Evolutionary conservation across 352 stramenopile species (phyloP), one percentile per base, ranked within the genome.

Genomic region (Globisporangium iwayamae): DNA sequence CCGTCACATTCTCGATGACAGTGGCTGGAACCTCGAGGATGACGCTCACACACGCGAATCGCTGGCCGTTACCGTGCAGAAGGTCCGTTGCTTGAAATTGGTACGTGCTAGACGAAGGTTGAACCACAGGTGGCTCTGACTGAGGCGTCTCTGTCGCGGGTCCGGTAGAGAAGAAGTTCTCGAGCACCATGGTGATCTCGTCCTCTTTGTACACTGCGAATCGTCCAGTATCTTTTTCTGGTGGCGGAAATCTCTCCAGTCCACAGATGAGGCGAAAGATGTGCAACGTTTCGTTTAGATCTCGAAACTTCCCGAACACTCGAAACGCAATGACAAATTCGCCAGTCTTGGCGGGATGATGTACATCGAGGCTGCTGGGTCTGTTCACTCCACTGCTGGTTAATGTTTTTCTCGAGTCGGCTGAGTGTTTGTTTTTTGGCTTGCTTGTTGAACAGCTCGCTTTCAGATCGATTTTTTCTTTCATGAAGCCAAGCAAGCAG

Each of bases 191-290:
- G 2, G 81, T 88, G 71, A 94, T 89, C 39, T 92, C 85, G 53
- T 88, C 81, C 52, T 94, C 85, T 52, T 94, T 94, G 73, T 91
- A 94, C 46, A 92, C 67, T 38, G 72, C 79, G 25, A 94, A 94
- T 11, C 71, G 73, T 32, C 74, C 79, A 10, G 69, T 78, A 61
- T 94, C 83, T 6, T 58, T 71, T 0, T 62, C 58, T 0, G 74
- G 62, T 4, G 65, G 53, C 9, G 71, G 53, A 0, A 51, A 50
- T 28, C 66, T 76, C 67, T 94, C 85, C 1, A 91, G 54, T 5
- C 70, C 74, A 41, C 85, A 92, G 7, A 92, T 68, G 47, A 80
- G 75, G 1, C 76, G 79, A 56, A 94, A 94, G n/a, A 91, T 50
- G n/a, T 79, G 65, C 22, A 94, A 67, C 4, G 81, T 74, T 0